A percentile compares a stretch with the other conserved stretches of the same genome.
phyloP scores from a whole-genome alignment of 176 grass and related monocot species.

The Triticum timopheevii region DNA sequence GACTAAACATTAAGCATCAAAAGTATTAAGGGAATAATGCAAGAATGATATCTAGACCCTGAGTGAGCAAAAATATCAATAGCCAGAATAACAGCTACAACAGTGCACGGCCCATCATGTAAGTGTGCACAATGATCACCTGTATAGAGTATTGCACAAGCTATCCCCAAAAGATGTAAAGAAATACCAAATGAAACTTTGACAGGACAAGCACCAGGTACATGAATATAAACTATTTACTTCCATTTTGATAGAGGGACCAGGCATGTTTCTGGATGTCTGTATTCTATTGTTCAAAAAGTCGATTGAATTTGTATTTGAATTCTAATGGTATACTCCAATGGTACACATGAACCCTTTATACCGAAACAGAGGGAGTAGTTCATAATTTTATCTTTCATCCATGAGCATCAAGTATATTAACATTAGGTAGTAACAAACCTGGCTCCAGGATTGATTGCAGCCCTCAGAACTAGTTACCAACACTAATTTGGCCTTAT shows the following conservation, averaged over 20 bases:
- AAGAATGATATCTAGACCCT: neutral
- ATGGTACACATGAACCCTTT: neutral
- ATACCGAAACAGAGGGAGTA: neutral
- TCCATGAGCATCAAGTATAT: slow-evolving; percentile 14
- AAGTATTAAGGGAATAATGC: neutral
- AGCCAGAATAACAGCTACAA: neutral
- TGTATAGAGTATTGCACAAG: slow-evolving; percentile 22
- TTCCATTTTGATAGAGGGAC: neutral
- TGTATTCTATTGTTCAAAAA: neutral
- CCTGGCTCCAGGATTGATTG: slow-evolving; percentile 43
- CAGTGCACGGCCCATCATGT: neutral
- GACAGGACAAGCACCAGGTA: slow-evolving; percentile 7
- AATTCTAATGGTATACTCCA: neutral
- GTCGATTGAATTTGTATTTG: neutral
- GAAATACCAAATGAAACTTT: neutral
- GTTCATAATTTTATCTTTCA: slow-evolving; percentile 18
- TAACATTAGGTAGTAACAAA: slow-evolving; percentile 27
- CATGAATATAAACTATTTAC: neutral
- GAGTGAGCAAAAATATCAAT: slow-evolving; percentile 15
- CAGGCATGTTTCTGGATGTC: neutral
- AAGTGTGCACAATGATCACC: neutral
- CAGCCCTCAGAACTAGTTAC: slow-evolving; percentile 30
- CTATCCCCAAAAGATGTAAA: slow-evolving; percentile 6
- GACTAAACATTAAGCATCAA: neutral
- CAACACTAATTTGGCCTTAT: slow-evolving; percentile 29